Evolutionary conservation across 2,329 filamentous ascomycete genomes (phyloP), one percentile per base, ranked within the genome.

Genomic region (Hypoxylon sp.): DNA sequence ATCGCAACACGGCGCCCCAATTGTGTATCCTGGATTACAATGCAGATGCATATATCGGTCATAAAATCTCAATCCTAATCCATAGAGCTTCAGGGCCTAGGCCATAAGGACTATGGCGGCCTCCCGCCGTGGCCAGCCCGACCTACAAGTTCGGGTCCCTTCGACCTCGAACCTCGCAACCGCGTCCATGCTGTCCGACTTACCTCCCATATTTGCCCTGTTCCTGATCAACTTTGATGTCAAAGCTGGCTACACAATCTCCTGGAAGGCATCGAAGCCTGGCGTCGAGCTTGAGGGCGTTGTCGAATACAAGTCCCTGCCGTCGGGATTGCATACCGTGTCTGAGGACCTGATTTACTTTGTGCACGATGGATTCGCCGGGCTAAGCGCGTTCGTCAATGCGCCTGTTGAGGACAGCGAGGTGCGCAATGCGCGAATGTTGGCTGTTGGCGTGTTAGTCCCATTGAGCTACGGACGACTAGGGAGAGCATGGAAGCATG

Each of bases 251-350:
- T 97, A 90, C 80, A 97, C 93, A 47, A 91, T 98, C 75, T 88
- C 89, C 34, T 98, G 96, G 96, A 93, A 96, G 78, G 89, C 88
- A 70, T 88, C 90, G 11, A 80, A 88, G 0, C 84, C 88, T 12
- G 89, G 88, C 51, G 85, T 95, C 80, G 84, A 87, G 79, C 86
- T 98, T 51, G 92, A 97, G 72, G 93, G 93, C 59, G 89, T 91
- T 23, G 93, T 97, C 74, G 96, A 99, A 80, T 99, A 94, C 86
- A 98, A 97, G 81, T 96, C 93, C 67, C 85, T 99, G 48, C 96
- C 96, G 2, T 98, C 95, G 0, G 96, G 96, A 23, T 80, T 97
- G 52, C 96, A 99, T 80, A 91, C 93, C 61, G 93, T 98, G 19
- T 84, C 90, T 30, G 89, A 94, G 70, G 96, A 99, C 78, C 84